phyloP scores from a whole-genome alignment of 1,284 basidiomycete species.

The Meripilus lineatus region DNA sequence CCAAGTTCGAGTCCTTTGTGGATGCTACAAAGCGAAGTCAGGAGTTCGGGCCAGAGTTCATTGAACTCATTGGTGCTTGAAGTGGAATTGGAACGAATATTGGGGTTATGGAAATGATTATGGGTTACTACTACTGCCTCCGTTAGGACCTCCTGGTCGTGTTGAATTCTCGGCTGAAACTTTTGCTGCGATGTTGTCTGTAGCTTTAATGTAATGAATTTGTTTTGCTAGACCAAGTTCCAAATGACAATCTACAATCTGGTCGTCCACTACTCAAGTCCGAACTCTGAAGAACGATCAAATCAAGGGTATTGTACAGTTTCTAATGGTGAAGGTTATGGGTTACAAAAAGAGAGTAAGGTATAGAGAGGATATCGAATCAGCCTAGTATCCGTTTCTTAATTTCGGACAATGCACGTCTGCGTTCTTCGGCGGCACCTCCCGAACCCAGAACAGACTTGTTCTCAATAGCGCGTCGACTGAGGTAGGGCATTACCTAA shows the following conservation, averaged over 20 bases:
- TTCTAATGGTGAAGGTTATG: not conserved
- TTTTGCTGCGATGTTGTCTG: no score
- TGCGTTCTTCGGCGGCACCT: slow-evolving; percentile 44
- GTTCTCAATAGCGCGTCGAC: slow-evolving; percentile 66
- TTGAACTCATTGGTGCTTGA: slow-evolving; percentile 43
- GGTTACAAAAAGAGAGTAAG: not conserved
- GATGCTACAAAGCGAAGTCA: slow-evolving; percentile 59
- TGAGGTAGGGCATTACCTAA: slow-evolving; percentile 63
- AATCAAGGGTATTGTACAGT: no score
- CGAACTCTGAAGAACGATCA: no score
- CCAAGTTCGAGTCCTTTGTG: slow-evolving; percentile 74
- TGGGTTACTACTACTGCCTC: no score
- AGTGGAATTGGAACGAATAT: no score
- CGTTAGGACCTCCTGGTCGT: no score
- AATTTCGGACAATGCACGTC: slow-evolving; percentile 35
- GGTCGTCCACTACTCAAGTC: no score
- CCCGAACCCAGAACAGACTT: slow-evolving; percentile 57
- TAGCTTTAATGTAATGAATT: no score
- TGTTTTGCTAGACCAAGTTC: no score
- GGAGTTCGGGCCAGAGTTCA: slow-evolving; percentile 65
- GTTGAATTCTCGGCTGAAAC: no score
- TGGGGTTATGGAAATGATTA: no score
- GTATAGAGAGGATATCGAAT: not conserved
- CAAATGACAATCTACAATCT: no score
- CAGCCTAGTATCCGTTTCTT: slow-evolving; percentile 29